Conservation (phyloP, 2,329 filamentous ascomycete species). For the Penicillium sp. region DNA sequence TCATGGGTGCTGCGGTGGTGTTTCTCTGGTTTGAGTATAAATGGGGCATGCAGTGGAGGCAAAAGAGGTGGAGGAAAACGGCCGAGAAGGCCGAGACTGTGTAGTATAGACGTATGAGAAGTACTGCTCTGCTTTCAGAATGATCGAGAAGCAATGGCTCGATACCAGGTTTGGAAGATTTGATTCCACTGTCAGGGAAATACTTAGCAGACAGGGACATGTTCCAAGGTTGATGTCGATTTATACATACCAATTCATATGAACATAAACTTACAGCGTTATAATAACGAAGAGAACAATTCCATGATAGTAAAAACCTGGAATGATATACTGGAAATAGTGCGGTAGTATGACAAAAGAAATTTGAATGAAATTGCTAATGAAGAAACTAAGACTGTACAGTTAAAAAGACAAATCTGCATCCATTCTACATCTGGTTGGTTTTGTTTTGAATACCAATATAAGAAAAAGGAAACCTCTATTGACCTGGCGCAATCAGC, state of each 20-base stretch:
- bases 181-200: no score
- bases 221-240: background rate
- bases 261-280: background rate
- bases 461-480: constrained; percentile 41
- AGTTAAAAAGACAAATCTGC: constrained; percentile 7
- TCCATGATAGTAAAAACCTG: no score
- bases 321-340: no score
- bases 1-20: constrained; percentile 31
- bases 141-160: no score
- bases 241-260: background rate
- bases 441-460: constrained; percentile 6
- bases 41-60: constrained; percentile 25
- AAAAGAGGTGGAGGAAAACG: constrained; percentile 15
- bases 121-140: background rate
- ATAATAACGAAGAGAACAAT: background rate
- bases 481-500: constrained; percentile 86
- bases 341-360: background rate
- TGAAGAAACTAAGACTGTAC: constrained; percentile 15
- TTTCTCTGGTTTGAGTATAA: constrained; percentile 25
- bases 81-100: constrained; percentile 5
- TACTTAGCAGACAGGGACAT: no score
- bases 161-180: no score
- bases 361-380: constrained; percentile 11
- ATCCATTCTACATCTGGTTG: constrained; percentile 13
- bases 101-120: background rate